Percentiles rank a stretch among this genome's conserved stretches.
phyloP scores from a whole-genome alignment of 2,329 filamentous ascomycete species.

The Cadophora sp. region DNA sequence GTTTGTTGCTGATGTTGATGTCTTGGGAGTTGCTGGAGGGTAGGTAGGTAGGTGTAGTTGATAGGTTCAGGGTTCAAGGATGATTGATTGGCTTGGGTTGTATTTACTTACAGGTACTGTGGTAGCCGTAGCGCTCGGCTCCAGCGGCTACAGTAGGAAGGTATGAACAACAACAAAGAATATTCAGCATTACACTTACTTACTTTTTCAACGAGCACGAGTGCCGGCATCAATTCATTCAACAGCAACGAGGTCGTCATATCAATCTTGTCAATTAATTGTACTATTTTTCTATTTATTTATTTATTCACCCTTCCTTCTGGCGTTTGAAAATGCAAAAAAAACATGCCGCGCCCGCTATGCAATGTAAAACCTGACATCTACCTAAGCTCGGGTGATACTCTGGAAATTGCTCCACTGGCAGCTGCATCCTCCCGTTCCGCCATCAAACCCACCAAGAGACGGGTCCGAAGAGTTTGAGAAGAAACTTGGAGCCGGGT shows the following conservation, averaged over 20 bases:
- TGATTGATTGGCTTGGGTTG: too few species aligned
- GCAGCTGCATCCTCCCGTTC: constrained; percentile 67
- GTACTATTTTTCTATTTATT: constrained; percentile 6
- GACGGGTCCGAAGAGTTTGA: constrained; percentile 49
- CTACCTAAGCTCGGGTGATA: constrained; percentile 21
- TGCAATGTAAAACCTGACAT: constrained; percentile 2
- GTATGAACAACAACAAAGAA: too few species aligned
- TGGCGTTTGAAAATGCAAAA: constrained; percentile 1
- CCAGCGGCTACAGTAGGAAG: neutral
- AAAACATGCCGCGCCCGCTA: constrained; percentile 4
- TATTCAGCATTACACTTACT: too few species aligned
- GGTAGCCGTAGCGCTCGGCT: constrained; percentile 2
- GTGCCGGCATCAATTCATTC: neutral
- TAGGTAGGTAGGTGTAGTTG: neutral
- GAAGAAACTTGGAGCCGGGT: constrained; percentile 51
- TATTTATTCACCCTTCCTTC: neutral
- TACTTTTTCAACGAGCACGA: too few species aligned
- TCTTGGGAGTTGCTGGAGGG: neutral
- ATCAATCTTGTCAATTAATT: neutral
- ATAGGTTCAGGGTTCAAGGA: neutral
- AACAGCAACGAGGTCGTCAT: neutral
- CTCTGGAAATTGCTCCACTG: constrained; percentile 60
- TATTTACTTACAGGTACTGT: too few species aligned
- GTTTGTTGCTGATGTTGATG: constrained; percentile 3
- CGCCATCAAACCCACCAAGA: constrained; percentile 68